Conservation (phyloP, 1,139 yeast species). For the Candida gigantensis region DNA sequence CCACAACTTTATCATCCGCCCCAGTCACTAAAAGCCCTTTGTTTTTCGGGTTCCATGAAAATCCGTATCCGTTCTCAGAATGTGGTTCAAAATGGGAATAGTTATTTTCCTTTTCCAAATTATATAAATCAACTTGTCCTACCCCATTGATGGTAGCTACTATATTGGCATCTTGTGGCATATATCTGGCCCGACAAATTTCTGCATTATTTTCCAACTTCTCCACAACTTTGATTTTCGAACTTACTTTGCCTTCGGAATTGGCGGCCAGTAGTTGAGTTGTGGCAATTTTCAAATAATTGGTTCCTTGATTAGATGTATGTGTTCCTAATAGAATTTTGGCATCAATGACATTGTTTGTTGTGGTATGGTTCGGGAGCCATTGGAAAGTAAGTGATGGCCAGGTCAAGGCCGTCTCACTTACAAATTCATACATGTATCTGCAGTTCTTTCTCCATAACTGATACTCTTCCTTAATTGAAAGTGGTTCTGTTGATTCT, state of each 20-base stretch:
- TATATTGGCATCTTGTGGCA: conserved; percentile 68
- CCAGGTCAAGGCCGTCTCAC: conserved; percentile 79
- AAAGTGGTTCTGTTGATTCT: conserved; percentile 7
- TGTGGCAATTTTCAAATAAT: conserved; percentile 75
- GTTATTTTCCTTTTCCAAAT: conserved; percentile 31
- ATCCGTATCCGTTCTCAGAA: conserved; percentile 68
- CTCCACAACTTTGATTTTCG: conserved; percentile 63
- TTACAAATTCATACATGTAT: conserved; percentile 76
- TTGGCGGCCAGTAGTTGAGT: conserved; percentile 60
- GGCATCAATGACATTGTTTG: conserved; percentile 41
- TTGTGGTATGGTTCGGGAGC: conserved; percentile 51
- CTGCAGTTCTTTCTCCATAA: conserved; percentile 81
- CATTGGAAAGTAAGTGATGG: conserved; percentile 79
- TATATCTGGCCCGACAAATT: conserved; percentile 78
- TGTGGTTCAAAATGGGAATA: conserved; percentile 52
- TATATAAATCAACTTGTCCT: conserved; percentile 74
- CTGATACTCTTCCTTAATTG: conserved; percentile 69
- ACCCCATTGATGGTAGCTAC: conserved; percentile 78
- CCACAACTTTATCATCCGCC: conserved; percentile 65
- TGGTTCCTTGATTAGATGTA: conserved; percentile 77
- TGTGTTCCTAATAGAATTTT: conserved; percentile 77
- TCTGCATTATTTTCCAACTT: conserved; percentile 57
- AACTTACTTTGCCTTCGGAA: conserved; percentile 27
- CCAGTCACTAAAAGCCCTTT: conserved; percentile 56
- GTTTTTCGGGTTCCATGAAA: conserved; percentile 57